Evolutionary conservation across 192 early-diverging fungal species (phyloP).

Genomic region (Umbelopsis isabellina): DNA sequence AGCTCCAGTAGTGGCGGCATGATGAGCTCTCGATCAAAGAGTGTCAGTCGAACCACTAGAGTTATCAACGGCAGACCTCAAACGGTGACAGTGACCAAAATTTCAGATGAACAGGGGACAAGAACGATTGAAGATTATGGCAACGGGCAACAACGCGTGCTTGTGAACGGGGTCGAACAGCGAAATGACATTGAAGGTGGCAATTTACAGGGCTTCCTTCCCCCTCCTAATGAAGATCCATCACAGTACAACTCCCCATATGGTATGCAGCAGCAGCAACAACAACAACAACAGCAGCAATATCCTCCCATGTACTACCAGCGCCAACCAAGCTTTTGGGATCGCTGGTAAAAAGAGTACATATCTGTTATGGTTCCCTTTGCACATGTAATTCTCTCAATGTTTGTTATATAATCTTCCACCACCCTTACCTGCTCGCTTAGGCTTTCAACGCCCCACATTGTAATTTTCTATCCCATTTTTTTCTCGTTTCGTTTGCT

Average conservation of each 20-base stretch:
- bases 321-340: too few species aligned
- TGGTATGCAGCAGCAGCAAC: not conserved
- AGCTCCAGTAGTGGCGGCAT: not conserved
- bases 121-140: constrained; percentile 22
- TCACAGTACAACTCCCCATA: not conserved
- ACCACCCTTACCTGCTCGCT: too few species aligned
- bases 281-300: too few species aligned
- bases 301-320: too few species aligned
- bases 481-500: too few species aligned
- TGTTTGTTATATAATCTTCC: too few species aligned
- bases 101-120: constrained; percentile 21
- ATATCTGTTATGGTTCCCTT: too few species aligned
- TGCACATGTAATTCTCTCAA: too few species aligned
- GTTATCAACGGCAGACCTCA: constrained; percentile 22
- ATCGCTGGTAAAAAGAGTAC: too few species aligned
- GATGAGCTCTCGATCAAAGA: not conserved
- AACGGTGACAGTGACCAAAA: constrained; percentile 23
- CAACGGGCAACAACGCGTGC: constrained; percentile 19
- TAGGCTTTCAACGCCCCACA: too few species aligned
- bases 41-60: constrained; percentile 14
- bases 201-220: not conserved
- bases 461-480: too few species aligned
- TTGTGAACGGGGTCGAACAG: constrained; percentile 27
- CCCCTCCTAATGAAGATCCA: not conserved
- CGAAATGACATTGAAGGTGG: not conserved